Conservation (phyloP, 148 eudicot genomes). For the Fagopyrum esculentum region DNA sequence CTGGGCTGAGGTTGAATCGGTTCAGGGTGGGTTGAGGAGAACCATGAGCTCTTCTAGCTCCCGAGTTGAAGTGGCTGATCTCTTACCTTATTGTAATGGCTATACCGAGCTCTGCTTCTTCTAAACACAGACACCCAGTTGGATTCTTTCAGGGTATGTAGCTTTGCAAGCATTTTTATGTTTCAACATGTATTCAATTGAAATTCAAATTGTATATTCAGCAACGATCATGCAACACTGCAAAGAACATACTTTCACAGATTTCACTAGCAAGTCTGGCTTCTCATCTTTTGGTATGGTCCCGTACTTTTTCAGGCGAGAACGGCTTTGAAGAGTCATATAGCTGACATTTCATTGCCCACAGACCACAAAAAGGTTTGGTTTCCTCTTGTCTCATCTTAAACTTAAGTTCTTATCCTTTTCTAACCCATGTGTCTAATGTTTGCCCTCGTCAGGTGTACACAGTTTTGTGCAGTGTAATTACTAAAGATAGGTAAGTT, state of each 20-base stretch:
- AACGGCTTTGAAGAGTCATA: slow-evolving; percentile 35
- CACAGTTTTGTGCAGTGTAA: neutral
- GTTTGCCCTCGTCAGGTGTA: slow-evolving; percentile 6
- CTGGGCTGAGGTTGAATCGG: slow-evolving; percentile 87
- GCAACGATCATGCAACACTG: neutral
- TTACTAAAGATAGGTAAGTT: neutral
- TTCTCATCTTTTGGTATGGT: slow-evolving; percentile 25
- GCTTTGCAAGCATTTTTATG: slow-evolving; percentile 1
- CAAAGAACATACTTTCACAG: slow-evolving; percentile 1
- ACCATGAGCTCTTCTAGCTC: slow-evolving; percentile 68
- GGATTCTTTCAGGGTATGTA: neutral
- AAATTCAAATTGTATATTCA: neutral
- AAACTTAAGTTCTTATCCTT: slow-evolving; percentile 10
- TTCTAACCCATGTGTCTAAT: slow-evolving; percentile 13
- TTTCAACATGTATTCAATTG: neutral
- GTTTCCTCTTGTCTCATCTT: slow-evolving; percentile 11
- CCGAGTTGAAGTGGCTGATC: slow-evolving; percentile 65
- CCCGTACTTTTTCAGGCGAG: slow-evolving; percentile 41
- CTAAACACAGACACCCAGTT: slow-evolving; percentile 15
- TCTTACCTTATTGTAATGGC: slow-evolving; percentile 75
- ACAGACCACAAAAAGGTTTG: slow-evolving; percentile 42
- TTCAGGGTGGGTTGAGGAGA: slow-evolving; percentile 56
- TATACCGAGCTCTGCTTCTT: slow-evolving; percentile 93
- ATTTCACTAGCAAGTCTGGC: slow-evolving; percentile 20
- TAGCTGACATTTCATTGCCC: slow-evolving; percentile 52